Evolutionary conservation across 805 yeast genomes (phyloP), one percentile per base, ranked within the genome.

Genomic region (Yarrowia osloensis): DNA sequence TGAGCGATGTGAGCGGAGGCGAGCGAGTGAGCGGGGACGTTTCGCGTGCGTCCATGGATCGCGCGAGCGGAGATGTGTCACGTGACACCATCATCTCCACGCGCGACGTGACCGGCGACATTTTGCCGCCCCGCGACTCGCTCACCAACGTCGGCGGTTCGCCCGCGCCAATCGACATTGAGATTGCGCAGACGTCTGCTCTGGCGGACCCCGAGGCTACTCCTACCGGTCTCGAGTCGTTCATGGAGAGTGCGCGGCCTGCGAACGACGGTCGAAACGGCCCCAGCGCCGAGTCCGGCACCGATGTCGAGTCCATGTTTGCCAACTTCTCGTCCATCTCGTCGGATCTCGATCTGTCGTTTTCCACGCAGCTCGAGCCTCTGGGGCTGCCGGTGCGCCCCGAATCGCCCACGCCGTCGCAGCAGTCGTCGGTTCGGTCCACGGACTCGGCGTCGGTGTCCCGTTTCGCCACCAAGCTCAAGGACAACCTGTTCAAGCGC

Each of bases 381-480:
- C 54, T 61, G 4, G 54, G 66, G 5, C 40, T 61, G 12, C 66
- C 66, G 11, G 54, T 61, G 24, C 52, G 66, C 4, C 66, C 66
- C 17, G 40, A 31, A 33, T 61, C 66, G 31, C 66, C 66, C n/a
- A 61, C 66, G 4, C 66, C 66, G 3, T 61, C 66, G 4, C 54
- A 61, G 24, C 66, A 61, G 54, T 61, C 66, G 22, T 61, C 66
- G 12, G 54, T 61, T n/a, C 66, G 66, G 8, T 29, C 42, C 39
- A 61, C 49, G n/a, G 66, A 61, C 24, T 61, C 66, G 15, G 61
- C 61, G 2, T 54, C 61, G 2, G 54, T 61, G 9, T 21, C 54
- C 5, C 66, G 66, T 3, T 61, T 61, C n/a, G 66, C 66, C 22
- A 61, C 54, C 31, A 61, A 61, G 54, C 66, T 61, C 33, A 61